Evolutionary conservation across 345 rosid species (phyloP).

Genomic region (Lagerstroemia speciosa): DNA sequence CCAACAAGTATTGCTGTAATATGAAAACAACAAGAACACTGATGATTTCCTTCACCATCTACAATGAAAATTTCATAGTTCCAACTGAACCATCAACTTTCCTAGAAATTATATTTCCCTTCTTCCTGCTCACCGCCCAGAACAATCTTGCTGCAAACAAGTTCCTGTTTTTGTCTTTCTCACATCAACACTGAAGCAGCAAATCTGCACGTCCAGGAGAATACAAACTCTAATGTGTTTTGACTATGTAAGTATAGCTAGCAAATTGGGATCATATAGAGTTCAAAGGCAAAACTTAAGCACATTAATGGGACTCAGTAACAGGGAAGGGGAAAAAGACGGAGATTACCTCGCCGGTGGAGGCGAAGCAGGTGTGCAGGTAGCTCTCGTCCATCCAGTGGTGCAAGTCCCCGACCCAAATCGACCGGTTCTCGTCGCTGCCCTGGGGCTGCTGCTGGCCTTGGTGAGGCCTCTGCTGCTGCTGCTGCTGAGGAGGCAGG

Average conservation of each 20-base stretch:
- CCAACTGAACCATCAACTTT: neutral
- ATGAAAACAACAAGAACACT: neutral
- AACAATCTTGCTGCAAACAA: neutral
- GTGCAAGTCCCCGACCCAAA: constrained; percentile 96
- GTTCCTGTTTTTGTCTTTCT: neutral
- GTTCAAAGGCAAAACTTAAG: neutral
- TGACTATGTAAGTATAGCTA: neutral
- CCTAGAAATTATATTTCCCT: neutral
- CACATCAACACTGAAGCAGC: no score
- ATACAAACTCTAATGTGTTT: no score
- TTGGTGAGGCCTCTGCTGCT: constrained; percentile 26
- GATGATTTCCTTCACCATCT: neutral
- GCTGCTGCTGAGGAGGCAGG: constrained; percentile 20
- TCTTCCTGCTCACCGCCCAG: neutral
- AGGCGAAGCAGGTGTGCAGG: constrained; percentile 60
- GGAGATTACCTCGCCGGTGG: constrained; percentile 60
- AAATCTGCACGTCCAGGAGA: neutral
- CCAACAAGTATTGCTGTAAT: neutral
- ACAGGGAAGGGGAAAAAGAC: neutral
- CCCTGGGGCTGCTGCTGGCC: constrained; percentile 9
- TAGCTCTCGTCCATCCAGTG: constrained; percentile 98
- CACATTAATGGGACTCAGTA: neutral
- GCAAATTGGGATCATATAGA: neutral
- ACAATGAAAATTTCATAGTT: neutral
- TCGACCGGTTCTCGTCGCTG: constrained; percentile 60